Conservation (phyloP, 2,329 filamentous ascomycete species). For the Aspergillus unguis region DNA sequence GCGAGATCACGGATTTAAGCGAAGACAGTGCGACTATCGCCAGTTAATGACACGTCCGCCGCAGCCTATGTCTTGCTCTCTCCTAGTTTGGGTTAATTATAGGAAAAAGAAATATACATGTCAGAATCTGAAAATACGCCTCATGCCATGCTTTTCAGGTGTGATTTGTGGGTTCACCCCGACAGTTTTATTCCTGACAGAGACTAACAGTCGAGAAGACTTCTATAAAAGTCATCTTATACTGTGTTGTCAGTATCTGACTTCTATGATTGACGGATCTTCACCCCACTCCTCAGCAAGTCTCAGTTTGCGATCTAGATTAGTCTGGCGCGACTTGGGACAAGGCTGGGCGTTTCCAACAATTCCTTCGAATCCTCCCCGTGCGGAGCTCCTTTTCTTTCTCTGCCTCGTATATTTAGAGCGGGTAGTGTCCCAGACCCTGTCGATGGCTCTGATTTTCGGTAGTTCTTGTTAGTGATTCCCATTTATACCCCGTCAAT, state of each 20-base stretch:
- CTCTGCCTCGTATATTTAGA: not conserved
- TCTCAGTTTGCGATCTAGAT: constrained; percentile 10
- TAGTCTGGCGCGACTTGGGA: constrained; percentile 15
- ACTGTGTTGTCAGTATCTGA: not conserved
- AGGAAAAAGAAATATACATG: constrained; percentile 5
- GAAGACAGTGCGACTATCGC: constrained; percentile 1
- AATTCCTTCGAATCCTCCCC: not conserved
- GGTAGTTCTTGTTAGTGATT: not conserved
- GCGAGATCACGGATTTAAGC: not conserved
- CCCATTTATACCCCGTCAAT: not conserved
- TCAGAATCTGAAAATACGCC: not conserved
- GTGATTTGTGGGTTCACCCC: no score
- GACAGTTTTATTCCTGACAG: no score
- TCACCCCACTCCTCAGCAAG: constrained; percentile 10
- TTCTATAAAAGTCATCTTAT: not conserved
- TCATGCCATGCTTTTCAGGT: not conserved
- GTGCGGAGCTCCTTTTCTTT: constrained; percentile 3
- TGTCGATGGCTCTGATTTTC: not conserved
- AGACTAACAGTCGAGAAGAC: not conserved
- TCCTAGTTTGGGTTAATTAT: constrained; percentile 2
- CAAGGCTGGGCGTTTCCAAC: constrained; percentile 14
- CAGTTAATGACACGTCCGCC: constrained; percentile 2
- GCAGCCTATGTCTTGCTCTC: constrained; percentile 3
- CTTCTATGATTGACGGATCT: constrained; percentile 4
- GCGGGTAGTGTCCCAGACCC: not conserved